Evolutionary conservation across 2,329 filamentous ascomycete species (phyloP), one percentile per base, ranked within the genome.

Genomic region (Neonectria magnoliae): DNA sequence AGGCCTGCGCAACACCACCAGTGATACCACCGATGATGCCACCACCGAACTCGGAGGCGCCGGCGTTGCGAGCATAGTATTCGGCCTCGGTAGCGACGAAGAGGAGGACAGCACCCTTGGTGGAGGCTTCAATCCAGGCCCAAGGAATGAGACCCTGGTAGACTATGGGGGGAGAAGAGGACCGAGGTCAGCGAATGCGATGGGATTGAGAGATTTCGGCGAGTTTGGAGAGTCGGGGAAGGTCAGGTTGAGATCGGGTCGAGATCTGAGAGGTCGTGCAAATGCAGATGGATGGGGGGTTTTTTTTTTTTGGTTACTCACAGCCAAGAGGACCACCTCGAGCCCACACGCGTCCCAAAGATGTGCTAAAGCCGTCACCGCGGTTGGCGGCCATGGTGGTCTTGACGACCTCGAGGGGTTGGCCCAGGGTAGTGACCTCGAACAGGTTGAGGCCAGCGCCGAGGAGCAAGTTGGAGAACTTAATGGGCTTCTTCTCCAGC

Each of bases 41-140:
- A 73, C 90, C 89, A 56, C 92, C 85, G 81, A 99, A 98, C 81
- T 97, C 91, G 76, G 87, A 89, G 68, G 94, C 95, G 73, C 96
- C 96, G 68, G 90, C 88, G 72, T 86, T 85, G 77, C 92, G 93
- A 75, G 94, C 95, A 80, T 96, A 93, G 88, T 92, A 99, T 82
- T 99, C 96, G 82, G 94, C 95, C 84, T 99, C 96, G 76, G 95
- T 97, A 73, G 96, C 96, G 80, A 99, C 95, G 84, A 99, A 99
- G 81, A 99, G 93, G 78, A 99, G 92, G 75, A 99, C 96, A 76
- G 96, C 96, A 80, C 96, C 96, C 86, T 99, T 99, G 84, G 96
- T 98, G 78, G 95, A 98, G 79, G 96, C 96, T 88, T 99, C 96
- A 84, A 99, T 98, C 96, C 96, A 99, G 82, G 96, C 96, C 95